Conservation (phyloP, 78 protist genomes). For the Blattamonas nauphoetae region DNA sequence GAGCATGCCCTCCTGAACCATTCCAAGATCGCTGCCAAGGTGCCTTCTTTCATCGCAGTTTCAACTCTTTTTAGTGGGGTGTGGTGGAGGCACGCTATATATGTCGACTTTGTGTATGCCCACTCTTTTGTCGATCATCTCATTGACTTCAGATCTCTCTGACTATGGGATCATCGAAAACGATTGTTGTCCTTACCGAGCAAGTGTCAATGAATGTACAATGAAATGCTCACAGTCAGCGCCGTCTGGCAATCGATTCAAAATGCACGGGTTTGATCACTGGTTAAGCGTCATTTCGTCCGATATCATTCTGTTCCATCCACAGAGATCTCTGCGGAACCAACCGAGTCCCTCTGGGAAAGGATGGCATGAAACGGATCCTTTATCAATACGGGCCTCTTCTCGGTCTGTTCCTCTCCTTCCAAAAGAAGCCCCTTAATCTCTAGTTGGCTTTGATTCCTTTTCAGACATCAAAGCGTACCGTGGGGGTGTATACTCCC, state of each 20-base stretch:
- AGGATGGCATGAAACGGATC: background rate
- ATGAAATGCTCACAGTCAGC: background rate
- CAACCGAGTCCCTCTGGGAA: background rate
- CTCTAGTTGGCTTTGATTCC: background rate
- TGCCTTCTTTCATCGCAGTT: background rate
- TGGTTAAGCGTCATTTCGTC: background rate
- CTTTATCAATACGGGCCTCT: background rate
- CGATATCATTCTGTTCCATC: background rate
- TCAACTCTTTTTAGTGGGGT: background rate
- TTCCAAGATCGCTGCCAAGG: background rate
- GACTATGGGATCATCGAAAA: background rate
- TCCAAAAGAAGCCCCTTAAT: background rate
- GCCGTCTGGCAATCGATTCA: background rate
- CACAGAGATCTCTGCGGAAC: background rate
- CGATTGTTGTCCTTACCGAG: background rate
- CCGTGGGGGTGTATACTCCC: background rate
- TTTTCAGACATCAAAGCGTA: background rate
- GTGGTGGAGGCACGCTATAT: background rate
- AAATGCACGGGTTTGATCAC: background rate
- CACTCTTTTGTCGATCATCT: background rate
- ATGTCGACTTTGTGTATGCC: background rate
- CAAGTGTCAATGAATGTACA: background rate
- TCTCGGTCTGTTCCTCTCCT: background rate
- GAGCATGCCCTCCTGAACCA: background rate
- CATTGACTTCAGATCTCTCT: background rate